Conservation (phyloP, 164 flowering plant species). For the Kingdonia uniflora region DNA sequence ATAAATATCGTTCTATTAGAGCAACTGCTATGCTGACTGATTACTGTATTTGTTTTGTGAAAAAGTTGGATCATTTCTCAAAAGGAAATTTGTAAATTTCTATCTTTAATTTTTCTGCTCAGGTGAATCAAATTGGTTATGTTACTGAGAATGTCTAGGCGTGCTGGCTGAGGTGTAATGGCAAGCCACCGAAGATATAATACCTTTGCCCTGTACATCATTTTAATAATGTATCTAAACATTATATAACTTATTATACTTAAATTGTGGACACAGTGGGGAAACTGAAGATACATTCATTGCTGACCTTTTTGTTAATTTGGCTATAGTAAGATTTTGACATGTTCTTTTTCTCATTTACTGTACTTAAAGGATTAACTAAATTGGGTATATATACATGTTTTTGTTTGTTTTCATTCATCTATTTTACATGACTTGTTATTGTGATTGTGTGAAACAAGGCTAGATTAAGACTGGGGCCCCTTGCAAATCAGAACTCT, state of each 20-base stretch:
- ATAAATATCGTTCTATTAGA: too few relatives aligned
- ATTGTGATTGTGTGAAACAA: constrained; percentile 10
- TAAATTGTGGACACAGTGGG: constrained; percentile 21
- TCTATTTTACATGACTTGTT: not conserved
- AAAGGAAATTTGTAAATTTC: too few relatives aligned
- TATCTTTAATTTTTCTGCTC: not conserved
- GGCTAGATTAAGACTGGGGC: constrained; percentile 38
- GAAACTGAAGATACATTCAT: constrained; percentile 44
- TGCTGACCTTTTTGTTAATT: constrained; percentile 39
- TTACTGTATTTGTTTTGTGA: too few relatives aligned
- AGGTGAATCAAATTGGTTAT: constrained; percentile 36
- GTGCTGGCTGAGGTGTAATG: constrained; percentile 41
- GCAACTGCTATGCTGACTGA: too few relatives aligned
- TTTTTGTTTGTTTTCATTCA: not conserved
- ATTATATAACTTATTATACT: not conserved
- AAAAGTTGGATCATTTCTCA: too few relatives aligned
- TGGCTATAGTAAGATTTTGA: constrained; percentile 23
- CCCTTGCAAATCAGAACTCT: constrained; percentile 35
- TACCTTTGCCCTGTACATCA: not conserved
- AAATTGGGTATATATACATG: too few relatives aligned
- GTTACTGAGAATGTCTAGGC: constrained; percentile 34
- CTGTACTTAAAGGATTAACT: too few relatives aligned
- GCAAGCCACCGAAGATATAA: constrained; percentile 31
- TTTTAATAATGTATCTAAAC: too few relatives aligned
- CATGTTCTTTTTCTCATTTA: not conserved